These are phyloP conservation scores for Darksidea phi DNA, from an alignment of 495 filamentous ascomycete species.

Conservation along the genomic window DNA sequence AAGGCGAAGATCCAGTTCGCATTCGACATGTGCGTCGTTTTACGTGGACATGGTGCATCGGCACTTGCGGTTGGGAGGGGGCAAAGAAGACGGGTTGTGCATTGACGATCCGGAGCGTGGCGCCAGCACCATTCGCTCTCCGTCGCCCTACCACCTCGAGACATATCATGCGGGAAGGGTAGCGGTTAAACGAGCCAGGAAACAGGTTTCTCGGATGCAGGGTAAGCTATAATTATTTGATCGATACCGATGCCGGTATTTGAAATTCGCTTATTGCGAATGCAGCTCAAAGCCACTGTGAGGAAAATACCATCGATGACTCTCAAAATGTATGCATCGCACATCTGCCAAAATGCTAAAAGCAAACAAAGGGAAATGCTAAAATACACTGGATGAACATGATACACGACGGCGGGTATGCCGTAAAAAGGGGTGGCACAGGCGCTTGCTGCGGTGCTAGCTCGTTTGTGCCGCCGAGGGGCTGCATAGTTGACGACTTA, in stretches of 20 bases:
- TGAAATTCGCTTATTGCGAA: neutral
- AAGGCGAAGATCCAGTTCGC: neutral
- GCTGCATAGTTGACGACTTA: neutral
- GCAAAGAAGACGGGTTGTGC: neutral
- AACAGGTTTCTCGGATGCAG: neutral
- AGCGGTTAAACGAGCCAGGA: neutral
- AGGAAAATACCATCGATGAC: neutral
- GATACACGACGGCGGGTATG: slow-evolving; percentile 14
- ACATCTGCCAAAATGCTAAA: neutral
- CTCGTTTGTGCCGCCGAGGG: neutral
- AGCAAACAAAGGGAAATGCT: neutral
- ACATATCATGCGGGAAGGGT: neutral
- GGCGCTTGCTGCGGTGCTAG: slow-evolving; percentile 20
- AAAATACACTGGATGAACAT: slow-evolving; percentile 8
- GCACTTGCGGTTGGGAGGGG: neutral
- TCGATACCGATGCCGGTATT: neutral
- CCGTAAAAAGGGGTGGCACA: slow-evolving; percentile 14
- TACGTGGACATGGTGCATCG: neutral
- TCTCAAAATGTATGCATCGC: neutral
- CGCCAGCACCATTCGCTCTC: neutral
- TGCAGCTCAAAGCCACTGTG: neutral
- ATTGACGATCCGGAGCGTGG: neutral
- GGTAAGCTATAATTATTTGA: neutral
- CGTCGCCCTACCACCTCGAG: neutral
- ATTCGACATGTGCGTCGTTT: neutral